Percentiles rank a stretch among this genome's conserved stretches.
Evolutionary conservation across 257 asterid genomes (phyloP).

Genomic region (Rubia yunnanensis): DNA sequence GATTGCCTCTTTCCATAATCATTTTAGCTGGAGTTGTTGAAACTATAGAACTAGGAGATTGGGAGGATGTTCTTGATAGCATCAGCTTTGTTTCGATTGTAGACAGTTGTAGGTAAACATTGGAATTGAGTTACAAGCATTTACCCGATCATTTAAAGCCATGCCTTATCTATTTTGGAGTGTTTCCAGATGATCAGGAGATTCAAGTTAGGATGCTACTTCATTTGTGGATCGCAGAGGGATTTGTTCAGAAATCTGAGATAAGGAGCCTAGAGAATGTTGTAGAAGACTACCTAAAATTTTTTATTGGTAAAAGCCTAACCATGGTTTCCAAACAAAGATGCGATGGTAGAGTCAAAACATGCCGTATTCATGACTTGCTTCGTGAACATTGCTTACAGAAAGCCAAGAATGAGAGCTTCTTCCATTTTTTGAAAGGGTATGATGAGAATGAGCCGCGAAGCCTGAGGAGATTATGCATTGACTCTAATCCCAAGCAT

Average conservation of each 20-base stretch:
- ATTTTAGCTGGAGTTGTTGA: neutral
- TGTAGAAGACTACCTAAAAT: neutral
- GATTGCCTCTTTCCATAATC: neutral
- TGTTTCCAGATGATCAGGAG: neutral
- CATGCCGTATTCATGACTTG: too few relatives aligned
- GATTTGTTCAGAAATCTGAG: neutral
- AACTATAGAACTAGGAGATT: neutral
- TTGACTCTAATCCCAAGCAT: neutral
- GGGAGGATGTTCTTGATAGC: neutral
- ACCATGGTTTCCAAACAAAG: too few relatives aligned
- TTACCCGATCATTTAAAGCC: slow-evolving; percentile 4
- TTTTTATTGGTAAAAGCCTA: neutral
- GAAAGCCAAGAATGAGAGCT: too few relatives aligned
- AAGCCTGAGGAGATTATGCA: neutral
- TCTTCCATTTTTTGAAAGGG: too few relatives aligned
- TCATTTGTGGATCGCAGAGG: neutral
- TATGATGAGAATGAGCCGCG: too few relatives aligned
- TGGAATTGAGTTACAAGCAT: slow-evolving; percentile 7
- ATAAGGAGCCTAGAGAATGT: neutral
- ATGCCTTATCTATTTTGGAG: neutral
- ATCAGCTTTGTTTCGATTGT: neutral
- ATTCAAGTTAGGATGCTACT: neutral
- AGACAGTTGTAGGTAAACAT: neutral
- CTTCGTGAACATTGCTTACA: too few relatives aligned
- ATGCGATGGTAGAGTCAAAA: too few relatives aligned